Base-by-base conservation (phyloP, 495 filamentous ascomycete genomes). In the Hyaloscypha finlandica region DNA sequence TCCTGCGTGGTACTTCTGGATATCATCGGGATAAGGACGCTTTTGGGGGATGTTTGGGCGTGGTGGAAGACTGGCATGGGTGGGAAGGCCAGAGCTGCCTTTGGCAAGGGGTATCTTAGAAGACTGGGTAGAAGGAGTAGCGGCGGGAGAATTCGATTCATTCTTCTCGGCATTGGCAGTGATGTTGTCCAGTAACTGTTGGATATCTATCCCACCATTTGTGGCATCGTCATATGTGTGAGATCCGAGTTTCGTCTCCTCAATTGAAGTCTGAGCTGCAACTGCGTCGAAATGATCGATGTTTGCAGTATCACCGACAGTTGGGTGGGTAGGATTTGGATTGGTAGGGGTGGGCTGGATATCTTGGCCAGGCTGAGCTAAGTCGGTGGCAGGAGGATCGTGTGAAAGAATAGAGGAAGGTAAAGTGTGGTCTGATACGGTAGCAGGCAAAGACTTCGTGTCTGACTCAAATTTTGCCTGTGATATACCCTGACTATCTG, bases 181-280 rank as follows among this genome's bases (percentile, higher is more conserved):
- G 59, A 85, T 83, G 68, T 80, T 78, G 73, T 83, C 80, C 72
- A 84, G 72, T 63, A 84, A 71, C 70, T 79, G 78, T 66, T 82
- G 79, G 42, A 83, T 83, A 68, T 83, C 80, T 80, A 80, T 75
- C 51, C 73, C 72, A 69, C 75, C 73, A 75, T 72, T 79, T 71
- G 74, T 61, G 68, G 74, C 71, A 77, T 77, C 75, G 56, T 75
- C 68, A 72, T 72, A 72, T 32, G 55, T 56, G 29, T 70, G 59
- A 39, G 32, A 16, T 54, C 29, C 39, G 35, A 53, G 25, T n/a
- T 61, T 65, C 12, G 63, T 56, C 19, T 63, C 30, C n/a, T 68
- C 65, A 55, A 22, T 35, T 32, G 61, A n/a, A 55, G 45, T 37
- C 33, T 68, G 66, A 57, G 72, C 45, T 55, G 64, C 55, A 67